These are phyloP conservation scores for Talaromyces islandicus DNA, from an alignment of 2,329 filamentous ascomycete species.

Conservation along the genomic window DNA sequence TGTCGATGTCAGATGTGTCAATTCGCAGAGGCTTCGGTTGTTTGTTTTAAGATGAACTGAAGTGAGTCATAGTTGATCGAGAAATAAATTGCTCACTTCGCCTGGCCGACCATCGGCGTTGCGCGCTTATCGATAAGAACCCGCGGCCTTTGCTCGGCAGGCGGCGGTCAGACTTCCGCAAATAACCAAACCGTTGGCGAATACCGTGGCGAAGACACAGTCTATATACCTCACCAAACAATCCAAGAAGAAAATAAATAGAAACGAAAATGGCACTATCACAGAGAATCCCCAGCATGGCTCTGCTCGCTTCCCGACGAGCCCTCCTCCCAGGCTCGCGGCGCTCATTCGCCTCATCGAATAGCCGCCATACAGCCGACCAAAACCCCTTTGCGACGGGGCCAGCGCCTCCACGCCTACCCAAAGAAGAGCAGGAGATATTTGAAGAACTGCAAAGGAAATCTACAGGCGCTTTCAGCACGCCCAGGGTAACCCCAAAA, in stretches of 20 bases:
- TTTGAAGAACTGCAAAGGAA: conserved; percentile 79
- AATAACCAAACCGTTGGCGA: neutral
- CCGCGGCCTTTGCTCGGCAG: neutral
- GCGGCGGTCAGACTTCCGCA: neutral
- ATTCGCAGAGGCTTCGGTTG: neutral
- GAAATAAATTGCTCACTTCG: conserved; percentile 4
- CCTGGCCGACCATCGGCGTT: conserved; percentile 8
- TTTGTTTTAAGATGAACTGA: neutral
- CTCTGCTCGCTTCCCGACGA: neutral
- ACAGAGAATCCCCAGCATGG: neutral
- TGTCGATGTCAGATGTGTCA: neutral
- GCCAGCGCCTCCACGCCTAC: conserved; percentile 78
- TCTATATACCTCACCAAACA: neutral
- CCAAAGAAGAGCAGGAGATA: conserved; percentile 80
- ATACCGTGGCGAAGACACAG: neutral
- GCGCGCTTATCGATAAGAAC: conserved; percentile 11
- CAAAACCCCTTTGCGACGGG: conserved; percentile 32
- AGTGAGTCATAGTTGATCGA: conserved; percentile 6
- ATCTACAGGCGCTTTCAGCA: conserved; percentile 73
- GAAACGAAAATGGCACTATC: neutral
- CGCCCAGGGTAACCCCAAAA: conserved; percentile 40
- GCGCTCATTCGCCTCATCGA: conserved; percentile 20
- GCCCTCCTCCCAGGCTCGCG: conserved; percentile 1
- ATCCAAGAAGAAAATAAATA: neutral
- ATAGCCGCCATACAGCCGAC: conserved; percentile 19